These are phyloP conservation scores for Calycina marina DNA, from an alignment of 2,329 filamentous ascomycete species.

Conservation along the genomic window DNA sequence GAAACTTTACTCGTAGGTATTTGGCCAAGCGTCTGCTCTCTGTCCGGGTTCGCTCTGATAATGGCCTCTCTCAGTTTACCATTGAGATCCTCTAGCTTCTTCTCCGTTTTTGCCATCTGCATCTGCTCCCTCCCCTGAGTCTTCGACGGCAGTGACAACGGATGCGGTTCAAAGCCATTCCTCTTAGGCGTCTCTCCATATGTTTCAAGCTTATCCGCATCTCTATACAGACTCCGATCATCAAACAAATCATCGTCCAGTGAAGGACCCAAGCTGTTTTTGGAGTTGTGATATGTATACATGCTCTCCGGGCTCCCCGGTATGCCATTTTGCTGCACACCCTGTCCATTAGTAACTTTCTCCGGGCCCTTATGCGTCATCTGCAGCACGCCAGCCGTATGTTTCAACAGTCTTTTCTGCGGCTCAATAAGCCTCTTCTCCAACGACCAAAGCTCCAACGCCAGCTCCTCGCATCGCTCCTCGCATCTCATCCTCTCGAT, in stretches of 20 bases:
- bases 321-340: slow-evolving; percentile 32
- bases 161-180: slow-evolving; percentile 4
- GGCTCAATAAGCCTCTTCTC: slow-evolving; percentile 65
- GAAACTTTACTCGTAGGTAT: slow-evolving; percentile 27
- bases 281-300: slow-evolving; percentile 50
- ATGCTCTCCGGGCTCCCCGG: slow-evolving; percentile 67
- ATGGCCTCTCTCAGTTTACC: slow-evolving; percentile 51
- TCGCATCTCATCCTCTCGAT: slow-evolving; percentile 61
- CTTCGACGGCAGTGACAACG: slow-evolving; percentile 4
- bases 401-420: slow-evolving; percentile 65
- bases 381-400: slow-evolving; percentile 85
- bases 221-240: slow-evolving; percentile 58
- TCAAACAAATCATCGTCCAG: slow-evolving; percentile 55
- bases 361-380: slow-evolving; percentile 69
- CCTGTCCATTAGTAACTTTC: slow-evolving; percentile 28
- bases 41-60: slow-evolving; percentile 42
- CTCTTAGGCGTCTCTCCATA: slow-evolving; percentile 12
- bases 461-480: slow-evolving; percentile 73
- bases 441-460: slow-evolving; percentile 63
- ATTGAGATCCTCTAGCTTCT: slow-evolving; percentile 54
- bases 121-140: slow-evolving; percentile 21
- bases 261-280: slow-evolving; percentile 40
- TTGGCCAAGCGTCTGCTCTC: slow-evolving; percentile 9
- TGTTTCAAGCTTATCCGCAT: slow-evolving; percentile 49
- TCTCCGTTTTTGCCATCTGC: slow-evolving; percentile 43